Evolutionary conservation across 2,329 filamentous ascomycete genomes (phyloP), one percentile per base, ranked within the genome.

Genomic region (Parasarocladium wereldwijsianum): DNA sequence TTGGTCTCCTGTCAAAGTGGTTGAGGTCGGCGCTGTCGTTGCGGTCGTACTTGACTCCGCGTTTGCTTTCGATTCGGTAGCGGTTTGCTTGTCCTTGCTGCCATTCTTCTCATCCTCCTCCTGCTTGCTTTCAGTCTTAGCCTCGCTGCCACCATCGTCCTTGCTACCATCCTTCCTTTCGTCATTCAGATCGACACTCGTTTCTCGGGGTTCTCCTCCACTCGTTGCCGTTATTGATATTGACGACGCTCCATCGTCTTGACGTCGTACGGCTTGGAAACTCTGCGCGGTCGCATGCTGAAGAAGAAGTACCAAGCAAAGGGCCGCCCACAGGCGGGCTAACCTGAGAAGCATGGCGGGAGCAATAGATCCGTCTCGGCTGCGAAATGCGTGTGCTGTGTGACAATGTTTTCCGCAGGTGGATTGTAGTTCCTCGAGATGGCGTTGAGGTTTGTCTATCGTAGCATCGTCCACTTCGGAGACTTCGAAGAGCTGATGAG

Each of bases 251-350:
- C 26, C 29, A 12, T 36, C 44, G 27, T 57, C 52, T 33, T 58
- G 51, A 35, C 57, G 51, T 36, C 40, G 42, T 13, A 46, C 32
- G 21, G 50, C 38, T 6, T 42, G 41, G 17, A 52, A 40, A 33
- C 40, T 46, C 24, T 52, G 48, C 8, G 54, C 54, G 14, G 43
- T 40, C 13, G 47, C 51, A 26, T 52, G 36, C 24, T 63, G 53
- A 15, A 60, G 40, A 24, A 46, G 25, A 6, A 36, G 29, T 8
- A 23, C 24, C 14, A 63, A 40, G 39, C 51, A 55, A 33, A 64
- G 39, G 25, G 62, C 37, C 20, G 49, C 48, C 49, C 49, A 55
- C 24, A 55, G 32, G 27, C 46, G 47, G 32, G 40, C 34, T 36
- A 50, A 43, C 34, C 40, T 50, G 15, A 40, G 37, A 30, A 51